Conservation (phyloP, 2,329 filamentous ascomycete species). For the Berkeleyomyces basicola region DNA sequence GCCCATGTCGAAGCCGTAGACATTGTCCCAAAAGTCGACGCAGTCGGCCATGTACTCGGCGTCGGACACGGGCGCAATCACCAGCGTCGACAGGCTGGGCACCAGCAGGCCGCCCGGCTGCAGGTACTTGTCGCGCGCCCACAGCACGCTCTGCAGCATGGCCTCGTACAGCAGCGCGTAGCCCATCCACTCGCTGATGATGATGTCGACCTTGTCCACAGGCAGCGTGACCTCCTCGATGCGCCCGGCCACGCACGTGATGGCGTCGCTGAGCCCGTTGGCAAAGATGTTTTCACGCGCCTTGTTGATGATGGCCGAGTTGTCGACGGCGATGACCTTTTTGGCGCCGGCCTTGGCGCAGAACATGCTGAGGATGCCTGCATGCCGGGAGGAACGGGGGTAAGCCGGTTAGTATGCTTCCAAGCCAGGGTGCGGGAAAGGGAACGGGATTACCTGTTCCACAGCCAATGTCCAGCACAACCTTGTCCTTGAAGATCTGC, state of each 20-base stretch:
- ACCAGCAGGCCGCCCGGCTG: constrained; percentile 66
- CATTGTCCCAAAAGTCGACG: constrained; percentile 73
- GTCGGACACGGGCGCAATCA: constrained; percentile 66
- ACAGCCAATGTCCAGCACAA: constrained; percentile 81
- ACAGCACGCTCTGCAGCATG: constrained; percentile 87
- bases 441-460: constrained; percentile 35
- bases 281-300: constrained; percentile 70
- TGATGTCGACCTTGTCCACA: constrained; percentile 73
- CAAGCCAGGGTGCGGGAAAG: not conserved
- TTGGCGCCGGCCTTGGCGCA: constrained; percentile 78
- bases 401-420: not conserved
- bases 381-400: not conserved
- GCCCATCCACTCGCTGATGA: constrained; percentile 97
- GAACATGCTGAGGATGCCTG: constrained; percentile 83
- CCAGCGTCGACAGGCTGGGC: constrained; percentile 69
- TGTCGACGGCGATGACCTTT: constrained; percentile 80
- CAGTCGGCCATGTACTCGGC: constrained; percentile 61
- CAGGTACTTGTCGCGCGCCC: constrained; percentile 74
- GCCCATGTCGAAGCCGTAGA: constrained; percentile 91
- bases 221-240: constrained; percentile 75
- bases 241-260: constrained; percentile 68
- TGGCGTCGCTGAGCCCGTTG: constrained; percentile 56
- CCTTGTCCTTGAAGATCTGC: constrained; percentile 68
- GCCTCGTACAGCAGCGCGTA: constrained; percentile 88
- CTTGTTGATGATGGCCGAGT: constrained; percentile 76